Percentiles rank a stretch among this genome's conserved stretches.
These are phyloP conservation scores for Penicillium coprophilum DNA, from an alignment of 495 filamentous ascomycete genomes.

Conservation along the genomic window DNA sequence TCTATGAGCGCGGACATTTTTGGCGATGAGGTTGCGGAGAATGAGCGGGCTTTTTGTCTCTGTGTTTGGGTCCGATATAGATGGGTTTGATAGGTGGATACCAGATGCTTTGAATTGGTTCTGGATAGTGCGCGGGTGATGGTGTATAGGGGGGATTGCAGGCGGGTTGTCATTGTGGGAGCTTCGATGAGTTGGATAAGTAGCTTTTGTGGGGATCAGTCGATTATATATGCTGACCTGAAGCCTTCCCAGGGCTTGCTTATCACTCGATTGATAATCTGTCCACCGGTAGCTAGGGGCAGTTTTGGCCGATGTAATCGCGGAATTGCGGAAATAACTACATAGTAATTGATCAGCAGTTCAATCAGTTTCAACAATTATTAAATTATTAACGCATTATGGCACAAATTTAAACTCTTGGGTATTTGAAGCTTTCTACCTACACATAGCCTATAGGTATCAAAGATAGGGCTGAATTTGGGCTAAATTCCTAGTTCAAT, in stretches of 20 bases:
- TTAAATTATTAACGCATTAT: too few relatives aligned
- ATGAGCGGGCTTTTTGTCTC: background rate
- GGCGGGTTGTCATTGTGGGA: background rate
- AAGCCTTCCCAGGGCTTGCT: background rate
- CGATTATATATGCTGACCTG: background rate
- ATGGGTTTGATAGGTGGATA: background rate
- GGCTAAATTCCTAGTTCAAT: too few relatives aligned
- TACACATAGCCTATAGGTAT: too few relatives aligned
- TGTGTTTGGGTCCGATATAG: background rate
- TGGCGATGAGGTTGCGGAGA: slow-evolving; percentile 10
- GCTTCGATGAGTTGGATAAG: too few relatives aligned
- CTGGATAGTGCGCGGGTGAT: background rate
- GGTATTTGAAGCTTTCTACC: background rate
- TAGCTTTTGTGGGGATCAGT: background rate
- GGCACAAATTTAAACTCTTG: background rate
- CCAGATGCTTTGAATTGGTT: background rate
- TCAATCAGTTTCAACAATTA: too few relatives aligned
- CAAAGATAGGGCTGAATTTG: too few relatives aligned
- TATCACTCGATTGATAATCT: background rate
- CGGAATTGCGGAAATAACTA: background rate
- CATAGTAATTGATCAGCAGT: background rate
- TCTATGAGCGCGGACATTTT: slow-evolving; percentile 37
- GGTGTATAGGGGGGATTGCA: background rate
- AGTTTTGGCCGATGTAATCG: background rate
- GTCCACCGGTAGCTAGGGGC: background rate